A percentile compares a stretch with the other conserved stretches of the same genome.
Evolutionary conservation across 257 asterid species (phyloP).

Genomic region (Catharanthus roseus): DNA sequence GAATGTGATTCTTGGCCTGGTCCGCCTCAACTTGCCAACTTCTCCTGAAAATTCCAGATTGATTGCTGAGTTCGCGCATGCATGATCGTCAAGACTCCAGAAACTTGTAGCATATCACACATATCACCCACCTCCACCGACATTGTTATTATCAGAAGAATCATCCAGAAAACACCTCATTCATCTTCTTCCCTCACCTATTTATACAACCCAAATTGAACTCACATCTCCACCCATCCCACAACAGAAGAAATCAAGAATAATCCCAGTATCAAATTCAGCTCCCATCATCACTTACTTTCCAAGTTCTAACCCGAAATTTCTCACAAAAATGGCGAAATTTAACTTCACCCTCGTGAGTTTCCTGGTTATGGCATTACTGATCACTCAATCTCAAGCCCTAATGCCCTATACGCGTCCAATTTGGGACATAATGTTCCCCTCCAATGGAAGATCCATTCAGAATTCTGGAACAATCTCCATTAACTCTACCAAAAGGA

Average conservation of each 20-base stretch:
- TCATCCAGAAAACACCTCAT: no score
- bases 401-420: slow-evolving; percentile 26
- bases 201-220: background rate
- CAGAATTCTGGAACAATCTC: slow-evolving; percentile 34
- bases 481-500: slow-evolving; percentile 26
- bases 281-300: no score
- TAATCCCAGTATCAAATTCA: no score
- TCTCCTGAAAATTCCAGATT: no score
- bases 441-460: slow-evolving; percentile 32
- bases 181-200: background rate
- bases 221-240: background rate
- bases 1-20: no score
- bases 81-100: background rate
- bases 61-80: no score
- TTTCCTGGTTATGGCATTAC: background rate
- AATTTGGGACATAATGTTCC: slow-evolving; percentile 22
- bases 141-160: no score
- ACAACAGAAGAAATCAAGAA: background rate
- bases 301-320: no score
- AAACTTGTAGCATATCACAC: background rate
- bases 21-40: no score
- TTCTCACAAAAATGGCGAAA: slow-evolving; percentile 18
- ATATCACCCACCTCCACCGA: no score
- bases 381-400: slow-evolving; percentile 10
- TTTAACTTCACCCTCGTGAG: background rate